phyloP scores from a whole-genome alignment of 2,329 filamentous ascomycete species.

The Ambrosiella xylebori region DNA sequence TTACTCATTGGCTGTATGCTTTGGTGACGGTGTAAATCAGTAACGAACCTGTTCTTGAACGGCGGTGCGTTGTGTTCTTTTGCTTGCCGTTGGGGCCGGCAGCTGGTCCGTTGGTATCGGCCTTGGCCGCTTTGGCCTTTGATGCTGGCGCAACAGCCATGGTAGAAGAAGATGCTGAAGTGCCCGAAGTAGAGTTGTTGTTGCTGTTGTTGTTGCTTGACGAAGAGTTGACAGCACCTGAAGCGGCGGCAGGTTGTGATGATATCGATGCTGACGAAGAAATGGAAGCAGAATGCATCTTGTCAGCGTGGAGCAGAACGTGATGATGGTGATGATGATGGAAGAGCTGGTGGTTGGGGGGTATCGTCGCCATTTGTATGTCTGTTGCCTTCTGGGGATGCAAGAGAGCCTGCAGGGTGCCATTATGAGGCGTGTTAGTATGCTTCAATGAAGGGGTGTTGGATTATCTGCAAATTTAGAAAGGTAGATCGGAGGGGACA shows the following conservation, averaged over 20 bases:
- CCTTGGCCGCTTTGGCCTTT: slow-evolving; percentile 35
- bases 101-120: slow-evolving; percentile 21
- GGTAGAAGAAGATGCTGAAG: slow-evolving; percentile 37
- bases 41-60: slow-evolving; percentile 62
- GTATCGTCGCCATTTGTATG: slow-evolving; percentile 49
- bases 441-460: background rate
- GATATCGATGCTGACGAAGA: slow-evolving; percentile 14
- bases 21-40: slow-evolving; percentile 10
- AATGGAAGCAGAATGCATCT: slow-evolving; percentile 9
- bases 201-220: background rate
- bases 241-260: slow-evolving; percentile 21
- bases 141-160: slow-evolving; percentile 40
- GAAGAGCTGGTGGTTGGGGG: slow-evolving; percentile 40
- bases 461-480: background rate
- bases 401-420: background rate
- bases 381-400: slow-evolving; percentile 9
- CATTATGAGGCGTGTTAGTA: background rate
- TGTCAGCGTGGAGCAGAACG: slow-evolving; percentile 33
- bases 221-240: slow-evolving; percentile 26
- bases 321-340: slow-evolving; percentile 15
- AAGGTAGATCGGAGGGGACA: background rate
- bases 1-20: background rate
- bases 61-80: slow-evolving; percentile 76
- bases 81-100: slow-evolving; percentile 28
- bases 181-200: slow-evolving; percentile 32